phyloP scores from a whole-genome alignment of 768 basidiomycete species.

The Mycena haematopus region DNA sequence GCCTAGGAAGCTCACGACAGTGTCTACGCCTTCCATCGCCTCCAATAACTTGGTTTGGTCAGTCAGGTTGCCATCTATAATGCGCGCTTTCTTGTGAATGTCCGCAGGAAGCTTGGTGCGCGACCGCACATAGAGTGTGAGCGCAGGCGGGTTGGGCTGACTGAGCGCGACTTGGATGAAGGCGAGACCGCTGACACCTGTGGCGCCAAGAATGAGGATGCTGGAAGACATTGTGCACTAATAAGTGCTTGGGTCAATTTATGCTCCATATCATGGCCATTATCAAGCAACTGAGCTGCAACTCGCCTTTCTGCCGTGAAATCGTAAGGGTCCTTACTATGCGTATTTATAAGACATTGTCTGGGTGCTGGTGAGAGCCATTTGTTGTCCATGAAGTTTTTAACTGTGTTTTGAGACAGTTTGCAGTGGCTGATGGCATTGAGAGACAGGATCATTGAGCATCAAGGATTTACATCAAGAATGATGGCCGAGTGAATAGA shows the following conservation, averaged over 20 bases:
- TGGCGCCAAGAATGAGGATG: conserved; percentile 21
- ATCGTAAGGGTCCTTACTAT: too few species aligned
- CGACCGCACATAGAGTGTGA: conserved; percentile 15
- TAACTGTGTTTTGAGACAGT: too few species aligned
- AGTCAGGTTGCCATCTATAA: conserved; percentile 14
- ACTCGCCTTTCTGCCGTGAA: too few species aligned
- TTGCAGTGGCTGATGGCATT: too few species aligned
- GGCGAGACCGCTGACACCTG: conserved; percentile 18
- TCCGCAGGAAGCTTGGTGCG: conserved; percentile 9
- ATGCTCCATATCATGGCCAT: too few species aligned
- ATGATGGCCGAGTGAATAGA: too few species aligned
- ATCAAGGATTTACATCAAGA: too few species aligned
- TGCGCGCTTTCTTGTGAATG: conserved; percentile 7
- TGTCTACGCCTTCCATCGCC: conserved; percentile 20
- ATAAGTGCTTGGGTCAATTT: not conserved
- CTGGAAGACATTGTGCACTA: not conserved
- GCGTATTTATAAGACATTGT: too few species aligned
- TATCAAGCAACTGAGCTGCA: too few species aligned
- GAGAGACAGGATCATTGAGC: too few species aligned
- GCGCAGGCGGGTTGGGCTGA: conserved; percentile 6
- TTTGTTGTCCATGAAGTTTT: too few species aligned
- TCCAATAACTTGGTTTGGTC: conserved; percentile 3
- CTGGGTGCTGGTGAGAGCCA: too few species aligned
- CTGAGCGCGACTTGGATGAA: conserved; percentile 16
- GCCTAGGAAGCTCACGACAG: conserved; percentile 15